Conservation (phyloP, 1,284 basidiomycete genomes). For the Sporisorium exsertum region DNA sequence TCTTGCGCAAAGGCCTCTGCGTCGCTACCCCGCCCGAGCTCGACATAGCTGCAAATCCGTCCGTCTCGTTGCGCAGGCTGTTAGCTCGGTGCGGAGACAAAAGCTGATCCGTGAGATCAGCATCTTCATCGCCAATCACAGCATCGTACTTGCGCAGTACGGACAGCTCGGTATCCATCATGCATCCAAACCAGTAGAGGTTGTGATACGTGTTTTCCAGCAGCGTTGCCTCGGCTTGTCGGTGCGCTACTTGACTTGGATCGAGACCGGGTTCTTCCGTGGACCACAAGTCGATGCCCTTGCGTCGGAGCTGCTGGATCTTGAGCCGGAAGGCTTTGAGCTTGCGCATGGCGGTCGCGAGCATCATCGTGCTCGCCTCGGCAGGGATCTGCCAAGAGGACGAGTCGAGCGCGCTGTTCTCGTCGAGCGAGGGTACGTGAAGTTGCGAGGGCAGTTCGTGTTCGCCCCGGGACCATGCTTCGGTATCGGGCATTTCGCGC, state of each 20-base stretch:
- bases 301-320: constrained; percentile 35
- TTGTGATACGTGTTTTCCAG: constrained; percentile 46
- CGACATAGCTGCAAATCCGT: not conserved
- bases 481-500: constrained; percentile 31
- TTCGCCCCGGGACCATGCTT: constrained; percentile 21
- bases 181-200: constrained; percentile 35
- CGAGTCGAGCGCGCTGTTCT: constrained; percentile 43
- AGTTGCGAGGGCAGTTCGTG: constrained; percentile 25
- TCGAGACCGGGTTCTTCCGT: constrained; percentile 24
- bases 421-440: constrained; percentile 35
- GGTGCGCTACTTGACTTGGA: constrained; percentile 13
- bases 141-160: constrained; percentile 42
- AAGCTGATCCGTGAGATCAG: constrained; percentile 33
- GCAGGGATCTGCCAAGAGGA: constrained; percentile 38
- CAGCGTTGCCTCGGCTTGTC: constrained; percentile 27
- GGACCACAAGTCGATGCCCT: constrained; percentile 42
- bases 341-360: constrained; percentile 44
- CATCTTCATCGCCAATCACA: constrained; percentile 43
- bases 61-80: constrained; percentile 8
- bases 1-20: constrained; percentile 28
- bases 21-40: not conserved
- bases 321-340: constrained; percentile 40
- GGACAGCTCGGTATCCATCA: constrained; percentile 44
- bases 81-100: constrained; percentile 16
- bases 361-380: constrained; percentile 48